Evolutionary conservation across 2,329 filamentous ascomycete species (phyloP).

Genomic region (Dactylella cylindrospora): DNA sequence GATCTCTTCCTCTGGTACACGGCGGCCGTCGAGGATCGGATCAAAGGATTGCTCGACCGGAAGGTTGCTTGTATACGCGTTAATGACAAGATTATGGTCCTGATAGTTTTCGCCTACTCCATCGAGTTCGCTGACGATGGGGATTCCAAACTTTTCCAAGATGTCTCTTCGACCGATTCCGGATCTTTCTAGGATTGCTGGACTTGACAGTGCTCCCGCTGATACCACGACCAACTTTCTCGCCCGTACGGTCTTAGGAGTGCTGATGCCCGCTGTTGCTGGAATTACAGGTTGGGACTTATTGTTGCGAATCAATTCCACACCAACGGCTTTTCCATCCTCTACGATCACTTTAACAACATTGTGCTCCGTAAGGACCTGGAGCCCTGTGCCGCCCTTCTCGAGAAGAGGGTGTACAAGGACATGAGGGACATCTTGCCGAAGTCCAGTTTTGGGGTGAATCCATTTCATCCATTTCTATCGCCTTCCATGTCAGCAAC

Average conservation of each 20-base stretch:
- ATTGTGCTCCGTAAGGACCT: conserved; percentile 61
- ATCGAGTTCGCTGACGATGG: conserved; percentile 56
- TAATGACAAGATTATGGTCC: conserved; percentile 61
- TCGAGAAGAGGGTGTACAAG: conserved; percentile 61
- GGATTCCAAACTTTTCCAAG: conserved; percentile 56
- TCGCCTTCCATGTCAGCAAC: not conserved
- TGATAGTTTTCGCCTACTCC: conserved; percentile 61
- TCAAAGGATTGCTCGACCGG: conserved; percentile 53
- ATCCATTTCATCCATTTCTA: conserved; percentile 46
- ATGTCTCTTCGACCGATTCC: conserved; percentile 61
- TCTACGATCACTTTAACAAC: conserved; percentile 62
- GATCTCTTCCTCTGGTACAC: conserved; percentile 60
- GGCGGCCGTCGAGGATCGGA: conserved; percentile 57
- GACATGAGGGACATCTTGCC: conserved; percentile 62
- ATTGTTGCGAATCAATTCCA: conserved; percentile 61
- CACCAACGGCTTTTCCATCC: conserved; percentile 60
- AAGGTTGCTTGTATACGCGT: conserved; percentile 54
- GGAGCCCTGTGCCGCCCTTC: conserved; percentile 60
- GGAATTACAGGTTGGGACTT: conserved; percentile 52
- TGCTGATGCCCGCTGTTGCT: conserved; percentile 49
- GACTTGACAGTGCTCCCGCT: conserved; percentile 59
- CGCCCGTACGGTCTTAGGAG: conserved; percentile 55
- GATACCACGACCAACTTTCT: conserved; percentile 59
- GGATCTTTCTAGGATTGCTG: conserved; percentile 63
- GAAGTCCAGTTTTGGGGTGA: conserved; percentile 54